Conservation (phyloP, 345 rosid genomes). For the Eucalyptus grandis region DNA sequence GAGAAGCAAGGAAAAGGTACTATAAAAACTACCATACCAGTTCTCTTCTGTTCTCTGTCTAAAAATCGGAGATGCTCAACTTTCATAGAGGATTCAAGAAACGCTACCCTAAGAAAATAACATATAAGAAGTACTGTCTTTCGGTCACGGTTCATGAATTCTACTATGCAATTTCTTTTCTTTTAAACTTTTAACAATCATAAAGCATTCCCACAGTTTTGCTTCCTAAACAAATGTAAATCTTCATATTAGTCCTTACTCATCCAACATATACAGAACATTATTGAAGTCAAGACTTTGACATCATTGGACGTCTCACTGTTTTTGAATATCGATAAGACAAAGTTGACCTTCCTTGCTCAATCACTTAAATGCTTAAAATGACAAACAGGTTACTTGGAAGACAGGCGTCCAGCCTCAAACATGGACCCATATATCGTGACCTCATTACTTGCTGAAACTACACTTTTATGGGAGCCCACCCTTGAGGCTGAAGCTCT, state of each 20-base stretch:
- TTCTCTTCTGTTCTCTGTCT: neutral
- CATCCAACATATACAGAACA: neutral
- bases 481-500: constrained; percentile 91
- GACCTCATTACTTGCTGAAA: constrained; percentile 69
- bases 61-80: neutral
- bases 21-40: neutral
- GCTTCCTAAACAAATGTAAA: neutral
- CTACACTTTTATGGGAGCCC: constrained; percentile 82
- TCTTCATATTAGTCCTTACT: neutral
- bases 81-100: neutral
- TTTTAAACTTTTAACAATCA: neutral
- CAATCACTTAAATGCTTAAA: neutral
- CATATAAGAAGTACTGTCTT: neutral
- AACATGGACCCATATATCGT: constrained; percentile 95
- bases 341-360: neutral
- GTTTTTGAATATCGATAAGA: neutral
- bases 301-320: neutral
- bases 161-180: neutral
- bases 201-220: neutral
- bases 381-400: constrained; percentile 62
- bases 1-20: constrained; percentile 89
- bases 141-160: neutral
- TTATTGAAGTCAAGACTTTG: neutral
- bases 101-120: neutral
- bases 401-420: constrained; percentile 88